Evolutionary conservation across 306 rosid species (phyloP).

Genomic region (cucumber (Cucumis sativus)): Cucumber_9930_V3 NC_026658.2:25479001-25479500

Average conservation of each 20-base stretch:
- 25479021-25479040: constrained; percentile 69
- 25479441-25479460: constrained; percentile 99
- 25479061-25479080: constrained; percentile 88
- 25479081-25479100: constrained; percentile 84
- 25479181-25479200: constrained; percentile 25
- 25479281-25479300: not conserved
- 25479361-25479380: constrained; percentile 89
- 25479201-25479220: constrained; percentile 8
- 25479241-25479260: constrained; percentile 5
- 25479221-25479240: constrained; percentile 13
- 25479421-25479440: constrained; percentile 85
- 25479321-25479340: constrained; percentile 86
- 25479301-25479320: constrained; percentile 49
- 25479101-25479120: constrained; percentile 51
- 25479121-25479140: constrained; percentile 94
- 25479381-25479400: constrained; percentile 97
- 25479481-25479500: not conserved
- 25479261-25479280: not conserved
- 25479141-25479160: constrained; percentile 83
- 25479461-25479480: constrained; percentile 36
- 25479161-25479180: constrained; percentile 71
- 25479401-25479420: constrained; percentile 94
- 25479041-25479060: constrained; percentile 80
- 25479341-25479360: constrained; percentile 74
- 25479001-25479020: constrained; percentile 2